Base-by-base conservation (phyloP, 257 asterid species). In the Solanum stenotomum region DNA sequence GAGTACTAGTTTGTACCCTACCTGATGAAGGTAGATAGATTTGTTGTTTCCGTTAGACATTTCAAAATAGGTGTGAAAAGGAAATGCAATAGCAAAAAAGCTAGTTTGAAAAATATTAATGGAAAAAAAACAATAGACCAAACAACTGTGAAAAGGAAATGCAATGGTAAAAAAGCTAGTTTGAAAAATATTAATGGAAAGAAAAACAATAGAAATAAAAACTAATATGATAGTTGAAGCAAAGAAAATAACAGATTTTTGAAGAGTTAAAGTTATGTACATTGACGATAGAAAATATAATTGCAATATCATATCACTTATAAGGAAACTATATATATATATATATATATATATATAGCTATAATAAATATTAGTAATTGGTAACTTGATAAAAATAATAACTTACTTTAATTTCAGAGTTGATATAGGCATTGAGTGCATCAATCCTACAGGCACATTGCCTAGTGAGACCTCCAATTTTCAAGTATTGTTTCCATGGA, bases 401-500 rank as follows among this genome's bases (percentile, higher is more conserved):
- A 75, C 23, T 33, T 94, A 94, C 97, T 86, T 87, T 91, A 83
- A 91, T 63, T 70, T 91, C 87, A 16, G 94, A 91, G 72, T 93
- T 91, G 12, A 93, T 91, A 90, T 91, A 93, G 89, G 88, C 87
- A 83, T 87, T 92, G 63, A 95, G 95, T 85, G 95, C 90, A 68
- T 95, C 97, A 23, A 93, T 82, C 5, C 94, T 90, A 67, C 82
- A 91, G 31, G 98, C 98, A 89, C 98, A 95, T 63, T 93, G 94
- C 82, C 99, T 93, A 5, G 91, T 91, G 37, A 96, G 88, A 44
- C 86, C 35, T 34, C 96, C 97, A 35, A 95, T 91, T 87, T 94
- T 95, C 84, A 93, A 89, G 89, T 96, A 96, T 76, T 95, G 98
- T 83, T 90, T 91, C 98, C 98, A 96, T 42, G 98, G 98, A 91